Conservation (phyloP, 176 grass and related monocot genomes). For the Calamus simplicifolius region DNA sequence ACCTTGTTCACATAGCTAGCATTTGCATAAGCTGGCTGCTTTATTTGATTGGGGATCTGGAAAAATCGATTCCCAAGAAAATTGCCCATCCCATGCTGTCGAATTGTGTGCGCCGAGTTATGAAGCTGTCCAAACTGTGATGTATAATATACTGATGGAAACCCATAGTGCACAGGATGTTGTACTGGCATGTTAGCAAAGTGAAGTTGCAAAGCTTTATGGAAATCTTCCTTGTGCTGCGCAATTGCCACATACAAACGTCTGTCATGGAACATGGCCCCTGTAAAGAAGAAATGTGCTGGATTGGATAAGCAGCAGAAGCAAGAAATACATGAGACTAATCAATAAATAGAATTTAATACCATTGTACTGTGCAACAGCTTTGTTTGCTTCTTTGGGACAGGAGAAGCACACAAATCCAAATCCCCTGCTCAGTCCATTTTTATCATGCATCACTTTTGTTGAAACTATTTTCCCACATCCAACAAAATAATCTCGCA, state of each 20-base stretch:
- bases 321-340: background rate
- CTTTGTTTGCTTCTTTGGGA: background rate
- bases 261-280: background rate
- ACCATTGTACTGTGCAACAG: conserved; percentile 13
- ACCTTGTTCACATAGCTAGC: background rate
- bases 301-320: no score
- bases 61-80: background rate
- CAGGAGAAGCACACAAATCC: conserved; percentile 18
- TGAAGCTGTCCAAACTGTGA: background rate
- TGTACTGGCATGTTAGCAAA: background rate
- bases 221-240: background rate
- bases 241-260: conserved; percentile 7
- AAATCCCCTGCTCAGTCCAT: conserved; percentile 13
- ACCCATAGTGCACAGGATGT: background rate
- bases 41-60: conserved; percentile 5
- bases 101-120: background rate
- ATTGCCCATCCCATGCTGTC: no score
- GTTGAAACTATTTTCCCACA: conserved; percentile 4
- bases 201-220: background rate
- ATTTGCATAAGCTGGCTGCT: background rate
- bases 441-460: conserved; percentile 7
- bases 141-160: background rate
- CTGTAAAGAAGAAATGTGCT: background rate
- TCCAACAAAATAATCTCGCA: background rate
- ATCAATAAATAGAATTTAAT: background rate